Evolutionary conservation across 2,329 filamentous ascomycete species (phyloP), one percentile per base, ranked within the genome.

Genomic region (Epicoccum nigrum): DNA sequence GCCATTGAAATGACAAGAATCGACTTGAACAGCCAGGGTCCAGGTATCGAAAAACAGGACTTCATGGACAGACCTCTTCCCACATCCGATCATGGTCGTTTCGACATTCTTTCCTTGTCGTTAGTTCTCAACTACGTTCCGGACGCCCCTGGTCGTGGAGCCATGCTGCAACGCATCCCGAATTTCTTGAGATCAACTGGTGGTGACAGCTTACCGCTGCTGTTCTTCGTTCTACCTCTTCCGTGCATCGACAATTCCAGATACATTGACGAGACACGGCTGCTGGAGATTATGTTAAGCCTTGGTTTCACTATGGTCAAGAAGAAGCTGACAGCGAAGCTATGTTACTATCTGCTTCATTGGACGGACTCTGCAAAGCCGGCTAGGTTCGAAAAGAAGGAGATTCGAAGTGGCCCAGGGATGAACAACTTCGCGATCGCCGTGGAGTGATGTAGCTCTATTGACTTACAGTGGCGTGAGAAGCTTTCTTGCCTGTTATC

Each of bases 111-210:
- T 65, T 96, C 92, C 41, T 79, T 99, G 19, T 96, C 92, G 7
- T 78, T 99, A 45, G 94, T 99, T 4, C 80, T 99, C 56, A 99
- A 99, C 73, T 99, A 92, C 68, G 92, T 97, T 3, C 90, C 93
- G 0, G 86, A 92, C 60, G 82, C 91, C 3, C 75, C 76, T 25
- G 83, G 81, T 4, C 83, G 92, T 62, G 94, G 94, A 2, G 83
- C 89, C 51, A 99, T 99, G 94, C 82, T 99, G 8, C 69, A 68
- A 43, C 64, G 70, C 12, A 58, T 65, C 7, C 58, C 67, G 4
- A 64, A 73, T 31, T 69, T 73, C 19, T 69, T 79, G 30, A 55
- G 58, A 11, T 32, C 27, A 21, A 28, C 38, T 32, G 33, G 25
- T 12, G 45, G 9, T 11, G 64, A 38, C 7, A 48, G n/a, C 17